Base-by-base conservation (phyloP, 352 stramenopile species). In the Pythium folliculosum region DNA sequence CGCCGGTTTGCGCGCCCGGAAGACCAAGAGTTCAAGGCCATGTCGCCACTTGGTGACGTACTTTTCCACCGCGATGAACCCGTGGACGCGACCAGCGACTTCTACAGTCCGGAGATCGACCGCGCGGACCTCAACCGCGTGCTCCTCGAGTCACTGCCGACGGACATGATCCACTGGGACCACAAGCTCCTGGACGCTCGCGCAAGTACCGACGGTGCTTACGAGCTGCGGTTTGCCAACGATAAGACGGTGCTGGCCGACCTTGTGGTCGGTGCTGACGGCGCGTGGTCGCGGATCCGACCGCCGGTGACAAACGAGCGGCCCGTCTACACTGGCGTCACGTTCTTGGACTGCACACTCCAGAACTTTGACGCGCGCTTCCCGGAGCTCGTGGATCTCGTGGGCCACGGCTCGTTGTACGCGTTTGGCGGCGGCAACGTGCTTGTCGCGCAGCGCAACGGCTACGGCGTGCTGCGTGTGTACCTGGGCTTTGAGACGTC, bases 51-150 rank as follows among this genome's bases (percentile, higher is more conserved):
- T 25, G 55, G 55, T 27, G 3, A 62, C 32, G 10, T 63, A 5
- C 16, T 63, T 5, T 38, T 63, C 25, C 56, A 63, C 25, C 40
- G 40, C 7, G 43, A 52, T 23, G 56, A 63, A 10, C 16, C 56
- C 13, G 56, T 53, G 5, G 23, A 53, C 23, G 43, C 40, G 23
- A 40, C 56, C 19, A 71, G 58, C 51, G 57, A 38, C 14, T 17
- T 5, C 12, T 72, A 72, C 65, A 62, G 48, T 30, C 67, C 67
- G 0, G 61, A 70, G 51, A 70, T 73, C 35, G 67, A 73, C 47
- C 60, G 67, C 23, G 52, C 53, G 8, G 57, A 70, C 32, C 56
- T 73, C 27, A 66, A 65, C 43, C 55, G 48, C 43, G 23, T 73
- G 4, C 62, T 73, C 7, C 17, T 17, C 38, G 67, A 70, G 60